phyloP scores from a whole-genome alignment of 371 early-diverging fungal species.

The Apophysomyces sp. region DNA sequence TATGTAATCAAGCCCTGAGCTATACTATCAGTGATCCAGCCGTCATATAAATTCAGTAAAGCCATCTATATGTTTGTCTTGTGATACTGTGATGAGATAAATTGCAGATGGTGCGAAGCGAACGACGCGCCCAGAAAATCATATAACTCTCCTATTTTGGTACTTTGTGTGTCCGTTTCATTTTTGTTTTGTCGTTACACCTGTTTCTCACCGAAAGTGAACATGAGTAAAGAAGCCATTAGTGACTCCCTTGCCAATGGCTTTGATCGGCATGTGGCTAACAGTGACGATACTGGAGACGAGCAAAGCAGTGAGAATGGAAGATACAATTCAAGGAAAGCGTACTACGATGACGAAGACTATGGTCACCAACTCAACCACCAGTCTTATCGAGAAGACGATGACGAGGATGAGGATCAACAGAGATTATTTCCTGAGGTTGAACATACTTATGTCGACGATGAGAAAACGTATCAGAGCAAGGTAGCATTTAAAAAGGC shows the following conservation, averaged over 20 bases:
- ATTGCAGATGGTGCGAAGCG: background rate
- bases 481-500: background rate
- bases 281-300: background rate
- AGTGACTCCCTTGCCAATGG: background rate
- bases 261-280: background rate
- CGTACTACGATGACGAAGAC: background rate
- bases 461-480: background rate
- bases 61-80: too few relatives aligned
- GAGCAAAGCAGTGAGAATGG: background rate
- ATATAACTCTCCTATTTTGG: background rate
- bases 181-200: background rate
- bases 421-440: background rate
- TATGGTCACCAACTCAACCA: background rate
- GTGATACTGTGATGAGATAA: background rate
- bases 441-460: background rate
- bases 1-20: too few relatives aligned
- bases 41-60: too few relatives aligned
- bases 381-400: background rate
- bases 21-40: too few relatives aligned
- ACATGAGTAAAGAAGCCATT: background rate
- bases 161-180: background rate
- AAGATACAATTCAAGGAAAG: background rate
- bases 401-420: background rate
- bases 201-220: background rate
- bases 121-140: background rate